phyloP scores from a whole-genome alignment of 352 stramenopile genomes.

The Phytopythium litorale region DNA sequence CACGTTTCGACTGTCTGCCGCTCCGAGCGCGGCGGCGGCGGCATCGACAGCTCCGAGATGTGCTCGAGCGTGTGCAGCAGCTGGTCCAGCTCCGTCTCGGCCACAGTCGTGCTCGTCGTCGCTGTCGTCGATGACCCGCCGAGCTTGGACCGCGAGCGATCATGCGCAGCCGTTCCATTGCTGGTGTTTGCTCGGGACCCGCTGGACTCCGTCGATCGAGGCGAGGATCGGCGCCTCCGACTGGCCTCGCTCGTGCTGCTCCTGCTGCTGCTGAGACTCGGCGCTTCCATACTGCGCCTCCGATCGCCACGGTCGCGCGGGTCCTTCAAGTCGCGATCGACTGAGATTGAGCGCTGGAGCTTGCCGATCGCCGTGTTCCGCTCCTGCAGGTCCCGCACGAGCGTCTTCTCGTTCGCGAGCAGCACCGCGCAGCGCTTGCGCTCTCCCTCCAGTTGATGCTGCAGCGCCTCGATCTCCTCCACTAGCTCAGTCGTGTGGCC shows the following conservation, averaged over 20 bases:
- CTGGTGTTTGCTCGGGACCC: background rate
- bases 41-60: constrained; percentile 58
- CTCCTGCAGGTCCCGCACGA: constrained; percentile 69
- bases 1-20: background rate
- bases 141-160: background rate
- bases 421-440: constrained; percentile 61
- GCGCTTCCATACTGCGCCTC: constrained; percentile 4
- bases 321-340: background rate
- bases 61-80: constrained; percentile 66
- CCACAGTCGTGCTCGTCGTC: constrained; percentile 10
- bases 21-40: constrained; percentile 10
- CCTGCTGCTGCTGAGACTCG: constrained; percentile 9
- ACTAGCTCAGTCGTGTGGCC: constrained; percentile 59
- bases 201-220: background rate
- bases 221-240: background rate
- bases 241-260: constrained; percentile 8
- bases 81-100: constrained; percentile 54
- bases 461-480: constrained; percentile 63
- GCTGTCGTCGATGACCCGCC: background rate
- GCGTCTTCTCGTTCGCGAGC: constrained; percentile 60
- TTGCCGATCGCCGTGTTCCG: constrained; percentile 49
- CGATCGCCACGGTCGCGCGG: background rate
- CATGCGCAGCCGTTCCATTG: background rate
- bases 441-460: constrained; percentile 63
- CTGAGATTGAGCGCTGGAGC: constrained; percentile 41